Conservation (phyloP, 2,329 filamentous ascomycete species). For the Trichoderma atrobrunneum region DNA sequence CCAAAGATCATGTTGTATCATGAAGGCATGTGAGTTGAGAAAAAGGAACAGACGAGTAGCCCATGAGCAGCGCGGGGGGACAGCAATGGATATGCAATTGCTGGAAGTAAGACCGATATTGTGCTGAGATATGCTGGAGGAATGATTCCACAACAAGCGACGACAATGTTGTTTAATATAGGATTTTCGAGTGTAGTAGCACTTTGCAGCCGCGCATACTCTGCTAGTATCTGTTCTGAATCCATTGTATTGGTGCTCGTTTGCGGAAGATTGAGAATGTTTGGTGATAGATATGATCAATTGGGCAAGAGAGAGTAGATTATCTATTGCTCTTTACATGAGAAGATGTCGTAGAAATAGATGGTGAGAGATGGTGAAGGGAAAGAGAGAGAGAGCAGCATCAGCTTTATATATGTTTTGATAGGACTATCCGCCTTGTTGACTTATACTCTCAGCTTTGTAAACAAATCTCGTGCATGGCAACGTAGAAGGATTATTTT, state of each 20-base stretch:
- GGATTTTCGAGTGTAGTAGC: neutral
- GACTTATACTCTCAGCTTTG: neutral
- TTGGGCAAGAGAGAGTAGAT: neutral
- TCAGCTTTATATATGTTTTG: neutral
- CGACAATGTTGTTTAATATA: neutral
- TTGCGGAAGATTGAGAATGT: neutral
- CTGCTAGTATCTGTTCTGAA: neutral
- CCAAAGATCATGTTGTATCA: neutral
- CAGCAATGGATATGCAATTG: neutral
- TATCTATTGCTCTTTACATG: accelerated
- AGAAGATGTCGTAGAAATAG: neutral
- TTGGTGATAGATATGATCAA: accelerated
- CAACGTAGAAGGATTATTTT: neutral
- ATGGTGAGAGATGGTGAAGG: neutral
- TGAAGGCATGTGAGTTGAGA: neutral
- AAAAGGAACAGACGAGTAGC: neutral
- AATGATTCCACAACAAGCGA: neutral
- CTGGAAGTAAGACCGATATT: neutral
- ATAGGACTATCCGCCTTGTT: neutral
- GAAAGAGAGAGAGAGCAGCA: neutral
- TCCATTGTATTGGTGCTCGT: neutral
- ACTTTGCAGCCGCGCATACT: neutral
- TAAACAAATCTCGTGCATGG: neutral
- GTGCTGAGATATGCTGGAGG: neutral
- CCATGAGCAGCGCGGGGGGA: neutral